A percentile compares a stretch with the other conserved stretches of the same genome.
Evolutionary conservation across 805 yeast species (phyloP).

Genomic region (Sugiyamaella boreocaroliniensis): DNA sequence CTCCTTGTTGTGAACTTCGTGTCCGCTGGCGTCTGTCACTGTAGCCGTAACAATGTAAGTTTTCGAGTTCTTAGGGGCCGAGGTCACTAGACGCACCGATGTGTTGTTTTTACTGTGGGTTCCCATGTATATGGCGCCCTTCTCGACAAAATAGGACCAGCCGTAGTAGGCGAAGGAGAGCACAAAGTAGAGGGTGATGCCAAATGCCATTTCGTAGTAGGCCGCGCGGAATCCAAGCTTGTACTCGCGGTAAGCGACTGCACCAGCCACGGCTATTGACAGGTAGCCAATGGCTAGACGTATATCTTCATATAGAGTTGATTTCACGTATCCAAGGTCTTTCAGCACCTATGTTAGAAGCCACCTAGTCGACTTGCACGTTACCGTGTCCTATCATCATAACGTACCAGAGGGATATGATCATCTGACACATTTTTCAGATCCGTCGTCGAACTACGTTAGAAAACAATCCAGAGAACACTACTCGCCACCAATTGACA

Average conservation of each 20-base stretch:
- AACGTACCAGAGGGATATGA: conserved; percentile 23
- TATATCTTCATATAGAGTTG: conserved; percentile 20
- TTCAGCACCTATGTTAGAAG: conserved; percentile 17
- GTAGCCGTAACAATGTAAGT: conserved; percentile 18
- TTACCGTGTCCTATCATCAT: not conserved
- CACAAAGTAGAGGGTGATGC: conserved; percentile 26
- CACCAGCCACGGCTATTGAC: conserved; percentile 27
- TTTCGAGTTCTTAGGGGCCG: conserved; percentile 10
- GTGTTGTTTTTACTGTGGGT: conserved; percentile 7
- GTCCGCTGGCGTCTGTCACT: conserved; percentile 11
- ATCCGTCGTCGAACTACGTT: conserved; percentile 26
- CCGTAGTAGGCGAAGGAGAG: conserved; percentile 19
- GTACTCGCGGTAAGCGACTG: conserved; percentile 25
- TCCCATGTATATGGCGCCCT: conserved; percentile 27
- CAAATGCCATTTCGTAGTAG: conserved; percentile 22
- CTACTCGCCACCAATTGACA: not conserved
- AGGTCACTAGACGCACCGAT: not conserved
- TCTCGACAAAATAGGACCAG: conserved; percentile 26
- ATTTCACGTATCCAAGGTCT: conserved; percentile 24
- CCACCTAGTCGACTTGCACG: not conserved
- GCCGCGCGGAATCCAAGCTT: conserved; percentile 28
- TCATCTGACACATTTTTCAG: conserved; percentile 29
- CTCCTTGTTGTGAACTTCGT: not conserved
- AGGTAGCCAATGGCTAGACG: conserved; percentile 27
- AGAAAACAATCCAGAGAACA: not conserved